phyloP scores from a whole-genome alignment of 345 rosid genomes.

The Erysimum cheiranthoides region DNA sequence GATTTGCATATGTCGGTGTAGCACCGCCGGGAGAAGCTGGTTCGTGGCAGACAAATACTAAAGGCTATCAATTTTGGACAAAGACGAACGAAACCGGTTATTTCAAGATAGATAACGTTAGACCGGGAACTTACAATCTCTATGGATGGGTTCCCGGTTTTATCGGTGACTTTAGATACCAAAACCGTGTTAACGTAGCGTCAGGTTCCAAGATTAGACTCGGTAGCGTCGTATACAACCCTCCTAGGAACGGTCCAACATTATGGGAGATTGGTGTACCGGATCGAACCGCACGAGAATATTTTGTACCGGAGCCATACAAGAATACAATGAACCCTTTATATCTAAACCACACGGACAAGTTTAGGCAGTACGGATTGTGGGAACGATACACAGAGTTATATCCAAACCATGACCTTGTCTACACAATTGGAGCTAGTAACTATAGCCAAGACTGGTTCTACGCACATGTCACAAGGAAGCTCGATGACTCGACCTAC shows the following conservation, averaged over 20 bases:
- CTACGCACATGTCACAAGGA: slow-evolving; percentile 80
- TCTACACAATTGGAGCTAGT: slow-evolving; percentile 57
- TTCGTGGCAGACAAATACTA: slow-evolving; percentile 80
- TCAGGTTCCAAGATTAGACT: slow-evolving; percentile 57
- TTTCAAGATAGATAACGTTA: slow-evolving; percentile 63
- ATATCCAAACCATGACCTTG: slow-evolving; percentile 59
- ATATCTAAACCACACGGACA: slow-evolving; percentile 39
- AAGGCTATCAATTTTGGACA: slow-evolving; percentile 92
- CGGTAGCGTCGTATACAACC: slow-evolving; percentile 52
- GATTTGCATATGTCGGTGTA: slow-evolving; percentile 71
- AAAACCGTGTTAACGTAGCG: slow-evolving; percentile 44
- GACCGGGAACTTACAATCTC: slow-evolving; percentile 65
- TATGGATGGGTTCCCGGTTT: slow-evolving; percentile 79
- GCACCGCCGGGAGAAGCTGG: slow-evolving; percentile 76
- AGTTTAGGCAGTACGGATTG: slow-evolving; percentile 80
- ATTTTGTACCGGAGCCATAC: slow-evolving; percentile 66
- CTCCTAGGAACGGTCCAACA: slow-evolving; percentile 85
- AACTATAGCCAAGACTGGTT: slow-evolving; percentile 68
- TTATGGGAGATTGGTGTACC: slow-evolving; percentile 87
- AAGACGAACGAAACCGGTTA: slow-evolving; percentile 56
- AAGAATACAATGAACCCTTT: slow-evolving; percentile 59
- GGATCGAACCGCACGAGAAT: slow-evolving; percentile 73
- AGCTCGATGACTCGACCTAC: slow-evolving; percentile 41
- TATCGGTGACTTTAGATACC: slow-evolving; percentile 61
- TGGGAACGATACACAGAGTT: slow-evolving; percentile 73